Percentiles rank a stretch among this genome's conserved stretches.
Evolutionary conservation across 345 rosid genomes (phyloP).

Genomic region (Zanthoxylum bungeanum): DNA sequence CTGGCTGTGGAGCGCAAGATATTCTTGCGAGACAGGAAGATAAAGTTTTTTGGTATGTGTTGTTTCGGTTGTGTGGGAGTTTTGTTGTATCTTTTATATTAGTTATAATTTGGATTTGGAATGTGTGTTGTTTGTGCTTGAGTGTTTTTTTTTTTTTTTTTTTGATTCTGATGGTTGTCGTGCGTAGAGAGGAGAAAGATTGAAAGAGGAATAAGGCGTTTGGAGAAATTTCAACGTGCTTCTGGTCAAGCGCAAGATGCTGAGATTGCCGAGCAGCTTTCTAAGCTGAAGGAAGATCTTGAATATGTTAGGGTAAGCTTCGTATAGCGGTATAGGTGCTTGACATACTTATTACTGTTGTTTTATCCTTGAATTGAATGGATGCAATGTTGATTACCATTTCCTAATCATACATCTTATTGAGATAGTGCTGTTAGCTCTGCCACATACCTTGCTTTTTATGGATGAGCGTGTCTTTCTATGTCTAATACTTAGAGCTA

Average conservation of each 20-base stretch:
- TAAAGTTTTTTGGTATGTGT: constrained; percentile 78
- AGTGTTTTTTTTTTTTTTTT: background rate
- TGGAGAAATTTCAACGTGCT: constrained; percentile 88
- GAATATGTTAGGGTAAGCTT: constrained; percentile 88
- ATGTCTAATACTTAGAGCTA: too few species aligned
- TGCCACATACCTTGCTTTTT: too few species aligned
- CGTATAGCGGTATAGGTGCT: background rate
- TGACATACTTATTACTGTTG: too few species aligned
- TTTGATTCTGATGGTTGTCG: background rate
- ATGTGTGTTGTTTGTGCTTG: too few species aligned
- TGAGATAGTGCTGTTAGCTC: too few species aligned
- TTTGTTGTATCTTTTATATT: background rate
- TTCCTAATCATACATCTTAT: background rate
- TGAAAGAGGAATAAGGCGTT: constrained; percentile 79
- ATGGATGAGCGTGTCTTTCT: too few species aligned
- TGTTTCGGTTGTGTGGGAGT: too few species aligned
- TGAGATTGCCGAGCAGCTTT: too few species aligned
- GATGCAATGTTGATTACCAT: too few species aligned
- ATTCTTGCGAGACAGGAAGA: constrained; percentile 85
- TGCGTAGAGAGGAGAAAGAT: constrained; percentile 84
- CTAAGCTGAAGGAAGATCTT: constrained; percentile 94
- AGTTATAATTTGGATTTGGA: too few species aligned
- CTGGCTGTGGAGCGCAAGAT: constrained; percentile 85
- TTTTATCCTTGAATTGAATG: too few species aligned
- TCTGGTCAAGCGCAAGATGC: constrained; percentile 69